Conservation (phyloP, 2,329 filamentous ascomycete genomes). For the Colletotrichum spaethianum region DNA sequence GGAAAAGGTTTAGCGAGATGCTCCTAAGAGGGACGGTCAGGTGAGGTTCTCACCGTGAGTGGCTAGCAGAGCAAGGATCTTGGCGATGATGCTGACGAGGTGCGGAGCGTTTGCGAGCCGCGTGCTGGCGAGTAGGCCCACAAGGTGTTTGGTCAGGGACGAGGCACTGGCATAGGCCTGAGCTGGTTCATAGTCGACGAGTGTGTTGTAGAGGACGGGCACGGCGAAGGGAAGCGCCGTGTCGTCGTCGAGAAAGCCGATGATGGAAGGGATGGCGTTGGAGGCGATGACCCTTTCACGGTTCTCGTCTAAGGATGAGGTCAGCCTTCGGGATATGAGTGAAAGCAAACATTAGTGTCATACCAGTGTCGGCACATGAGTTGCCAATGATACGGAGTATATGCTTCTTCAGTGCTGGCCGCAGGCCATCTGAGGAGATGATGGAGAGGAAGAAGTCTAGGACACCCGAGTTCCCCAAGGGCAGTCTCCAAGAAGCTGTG, state of each 20-base stretch:
- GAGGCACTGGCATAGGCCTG: conserved; percentile 69
- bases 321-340: neutral
- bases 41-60: conserved; percentile 59
- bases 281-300: conserved; percentile 67
- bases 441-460: conserved; percentile 69
- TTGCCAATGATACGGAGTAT: conserved; percentile 72
- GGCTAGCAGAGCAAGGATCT: conserved; percentile 68
- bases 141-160: conserved; percentile 63
- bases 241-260: conserved; percentile 63
- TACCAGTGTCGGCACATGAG: conserved; percentile 73
- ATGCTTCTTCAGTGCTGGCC: conserved; percentile 65
- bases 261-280: conserved; percentile 62
- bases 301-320: conserved; percentile 65
- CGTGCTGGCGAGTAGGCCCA: conserved; percentile 64
- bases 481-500: conserved; percentile 68
- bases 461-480: conserved; percentile 71
- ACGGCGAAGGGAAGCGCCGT: conserved; percentile 66
- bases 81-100: conserved; percentile 68
- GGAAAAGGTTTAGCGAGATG: neutral
- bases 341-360: conserved; percentile 1
- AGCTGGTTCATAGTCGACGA: conserved; percentile 74
- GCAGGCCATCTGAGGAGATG: conserved; percentile 55
- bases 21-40: neutral
- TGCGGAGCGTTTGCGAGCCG: conserved; percentile 57
- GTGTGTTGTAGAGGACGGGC: conserved; percentile 74